Evolutionary conservation across 2,329 filamentous ascomycete species (phyloP).

Genomic region (Endocalyx cinctus): DNA sequence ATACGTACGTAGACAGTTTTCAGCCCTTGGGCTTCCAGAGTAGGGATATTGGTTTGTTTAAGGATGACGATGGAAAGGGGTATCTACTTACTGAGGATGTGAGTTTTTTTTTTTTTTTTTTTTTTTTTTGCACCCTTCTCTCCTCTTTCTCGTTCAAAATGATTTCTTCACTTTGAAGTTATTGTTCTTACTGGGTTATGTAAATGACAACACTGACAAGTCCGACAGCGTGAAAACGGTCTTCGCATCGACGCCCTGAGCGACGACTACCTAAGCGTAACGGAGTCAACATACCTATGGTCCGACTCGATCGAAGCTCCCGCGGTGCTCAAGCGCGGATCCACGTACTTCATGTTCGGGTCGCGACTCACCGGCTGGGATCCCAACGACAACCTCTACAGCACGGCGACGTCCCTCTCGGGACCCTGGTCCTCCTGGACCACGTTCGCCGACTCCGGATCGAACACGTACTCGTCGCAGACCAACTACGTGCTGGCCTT

Average conservation of each 20-base stretch:
- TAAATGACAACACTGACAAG: too few species aligned
- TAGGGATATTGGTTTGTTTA: constrained; percentile 55
- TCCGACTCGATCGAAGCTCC: constrained; percentile 55
- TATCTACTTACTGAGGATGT: constrained; percentile 21
- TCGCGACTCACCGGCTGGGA: constrained; percentile 53
- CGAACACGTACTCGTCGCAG: constrained; percentile 56
- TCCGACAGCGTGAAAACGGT: constrained; percentile 49
- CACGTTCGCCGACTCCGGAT: constrained; percentile 52
- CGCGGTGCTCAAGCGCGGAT: constrained; percentile 56
- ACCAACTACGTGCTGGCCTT: constrained; percentile 53
- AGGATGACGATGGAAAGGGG: constrained; percentile 20
- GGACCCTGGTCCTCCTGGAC: constrained; percentile 60
- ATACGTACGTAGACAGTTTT: constrained; percentile 35
- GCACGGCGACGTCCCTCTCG: constrained; percentile 50
- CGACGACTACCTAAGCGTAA: constrained; percentile 51
- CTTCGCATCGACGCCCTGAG: constrained; percentile 54
- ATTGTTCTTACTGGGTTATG: neutral
- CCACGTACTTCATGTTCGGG: constrained; percentile 62
- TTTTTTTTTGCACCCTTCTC: neutral
- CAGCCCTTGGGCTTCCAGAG: constrained; percentile 46
- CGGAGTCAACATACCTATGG: constrained; percentile 47
- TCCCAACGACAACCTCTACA: constrained; percentile 61
- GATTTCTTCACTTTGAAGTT: too few species aligned
- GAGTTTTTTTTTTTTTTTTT: constrained; percentile 5
- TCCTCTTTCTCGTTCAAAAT: too few species aligned